phyloP scores from a whole-genome alignment of 331 rosid genomes.

The Quercus phellos region DNA sequence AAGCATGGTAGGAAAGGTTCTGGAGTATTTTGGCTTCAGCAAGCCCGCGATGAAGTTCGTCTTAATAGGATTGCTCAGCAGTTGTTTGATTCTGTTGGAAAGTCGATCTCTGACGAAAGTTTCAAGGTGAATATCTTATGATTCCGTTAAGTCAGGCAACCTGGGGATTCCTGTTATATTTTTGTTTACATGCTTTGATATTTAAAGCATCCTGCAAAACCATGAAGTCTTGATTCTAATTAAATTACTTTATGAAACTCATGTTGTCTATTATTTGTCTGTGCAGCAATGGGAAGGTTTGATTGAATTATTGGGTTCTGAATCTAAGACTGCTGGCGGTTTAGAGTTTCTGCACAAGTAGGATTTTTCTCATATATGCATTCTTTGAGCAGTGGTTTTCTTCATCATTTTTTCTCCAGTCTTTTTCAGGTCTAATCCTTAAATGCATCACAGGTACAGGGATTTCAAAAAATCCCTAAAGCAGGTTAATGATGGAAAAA shows the following conservation, averaged over 20 bases:
- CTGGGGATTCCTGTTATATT: background rate
- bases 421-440: slow-evolving; percentile 16
- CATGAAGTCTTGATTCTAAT: slow-evolving; percentile 11
- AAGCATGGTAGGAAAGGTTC: slow-evolving; percentile 90
- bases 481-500: slow-evolving; percentile 57
- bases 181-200: background rate
- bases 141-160: background rate
- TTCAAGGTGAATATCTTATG: slow-evolving; percentile 53
- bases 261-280: background rate
- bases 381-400: slow-evolving; percentile 1
- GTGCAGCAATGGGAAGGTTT: slow-evolving; percentile 95
- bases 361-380: slow-evolving; percentile 9
- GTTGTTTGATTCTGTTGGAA: slow-evolving; percentile 87
- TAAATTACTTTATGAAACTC: slow-evolving; percentile 14
- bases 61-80: slow-evolving; percentile 85
- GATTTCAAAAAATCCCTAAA: slow-evolving; percentile 85
- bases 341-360: slow-evolving; percentile 93
- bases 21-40: slow-evolving; percentile 94
- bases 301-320: slow-evolving; percentile 89
- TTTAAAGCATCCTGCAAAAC: background rate
- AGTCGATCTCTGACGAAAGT: slow-evolving; percentile 90
- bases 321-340: slow-evolving; percentile 83
- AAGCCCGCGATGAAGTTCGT: slow-evolving; percentile 72
- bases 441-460: slow-evolving; percentile 58
- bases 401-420: slow-evolving; percentile 5